Base-by-base conservation (phyloP, 23 red algal genomes). In the Gracilaria caudata region DNA sequence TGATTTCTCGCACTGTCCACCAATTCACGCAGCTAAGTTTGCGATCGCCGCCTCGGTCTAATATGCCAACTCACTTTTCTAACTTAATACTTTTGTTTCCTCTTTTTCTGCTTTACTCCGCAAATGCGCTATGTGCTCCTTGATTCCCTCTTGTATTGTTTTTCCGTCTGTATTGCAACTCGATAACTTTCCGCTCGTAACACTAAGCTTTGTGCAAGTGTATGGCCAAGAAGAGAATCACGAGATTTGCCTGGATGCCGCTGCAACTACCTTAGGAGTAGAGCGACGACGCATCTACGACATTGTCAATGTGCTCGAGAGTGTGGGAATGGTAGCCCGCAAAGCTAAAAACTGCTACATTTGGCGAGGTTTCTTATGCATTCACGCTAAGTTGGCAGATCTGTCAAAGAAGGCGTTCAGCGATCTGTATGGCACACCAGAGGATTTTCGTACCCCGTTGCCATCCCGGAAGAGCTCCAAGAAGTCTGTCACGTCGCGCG, bases 281-380 rank as follows among this genome's bases (percentile, higher is more conserved):
- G 93, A 94, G 57, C 92, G 97, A 4, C 44, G 97, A 28, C 93
- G 97, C 30, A 96, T 99, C 60, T 99, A 99, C 68, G 97, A 99
- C 60, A 99, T 99, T 64, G 93, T 99, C 63, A 95, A 95, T 55
- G 92, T 99, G 32, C 88, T 99, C 25, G 97, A 99, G 83, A 82
- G 79, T 28, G 66, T 99, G n/a, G 97, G 97, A 25, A 85, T 95
- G 40, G 90, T 99, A 8, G 89, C 73, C 30, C 78, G 94, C 25
- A 90, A 95, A 54, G 94, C 90, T 36, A 95, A 96, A 54, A 99
- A 96, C 71, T 84, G 86, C 32, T 99, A 99, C 84, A 73, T 74
- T 9, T 99, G 97, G 97, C 78, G 75, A 20, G 93, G 93, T 28
- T 78, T 91, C 33, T 79, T 40, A 21, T 80, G 90, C 25, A 61